Evolutionary conservation across 306 rosid species (phyloP).

Genomic region (Ceratonia siliqua): DNA sequence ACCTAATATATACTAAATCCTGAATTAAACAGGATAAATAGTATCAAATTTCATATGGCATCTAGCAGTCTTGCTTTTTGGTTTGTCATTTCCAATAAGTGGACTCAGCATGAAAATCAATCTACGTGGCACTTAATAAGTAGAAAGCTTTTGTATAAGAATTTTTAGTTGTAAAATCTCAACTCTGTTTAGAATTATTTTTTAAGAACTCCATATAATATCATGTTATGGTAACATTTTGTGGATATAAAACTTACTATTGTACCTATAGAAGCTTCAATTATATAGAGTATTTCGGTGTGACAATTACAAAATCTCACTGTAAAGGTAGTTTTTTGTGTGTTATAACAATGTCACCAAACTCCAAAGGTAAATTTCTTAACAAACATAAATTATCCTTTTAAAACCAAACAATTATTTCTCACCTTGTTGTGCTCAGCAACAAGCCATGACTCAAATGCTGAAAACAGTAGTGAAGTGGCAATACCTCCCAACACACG

Average conservation of each 20-base stretch:
- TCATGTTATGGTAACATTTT: neutral
- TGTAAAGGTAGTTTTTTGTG: neutral
- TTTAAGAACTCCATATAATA: neutral
- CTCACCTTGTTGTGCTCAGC: constrained; percentile 98
- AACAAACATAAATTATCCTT: neutral
- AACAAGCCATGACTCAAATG: constrained; percentile 99
- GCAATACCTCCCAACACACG: constrained; percentile 97
- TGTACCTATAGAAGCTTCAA: neutral
- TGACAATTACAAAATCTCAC: neutral
- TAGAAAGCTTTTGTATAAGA: neutral
- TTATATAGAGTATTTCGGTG: neutral
- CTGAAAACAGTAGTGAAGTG: constrained; percentile 90
- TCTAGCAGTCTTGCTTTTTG: constrained; percentile 8
- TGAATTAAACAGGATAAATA: neutral
- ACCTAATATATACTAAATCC: neutral
- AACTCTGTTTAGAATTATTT: neutral
- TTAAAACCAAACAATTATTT: neutral
- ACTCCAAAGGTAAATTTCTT: constrained; percentile 11
- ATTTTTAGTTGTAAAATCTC: neutral
- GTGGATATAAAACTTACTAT: neutral
- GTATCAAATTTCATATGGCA: constrained; percentile 5
- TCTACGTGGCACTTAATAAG: neutral
- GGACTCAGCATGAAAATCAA: neutral
- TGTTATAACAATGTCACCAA: constrained; percentile 3
- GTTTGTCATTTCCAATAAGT: neutral